A percentile compares a stretch with the other conserved stretches of the same genome.
Evolutionary conservation across 1,284 basidiomycete species (phyloP).

Genomic region (Austroboletus novae-zelandiae): DNA sequence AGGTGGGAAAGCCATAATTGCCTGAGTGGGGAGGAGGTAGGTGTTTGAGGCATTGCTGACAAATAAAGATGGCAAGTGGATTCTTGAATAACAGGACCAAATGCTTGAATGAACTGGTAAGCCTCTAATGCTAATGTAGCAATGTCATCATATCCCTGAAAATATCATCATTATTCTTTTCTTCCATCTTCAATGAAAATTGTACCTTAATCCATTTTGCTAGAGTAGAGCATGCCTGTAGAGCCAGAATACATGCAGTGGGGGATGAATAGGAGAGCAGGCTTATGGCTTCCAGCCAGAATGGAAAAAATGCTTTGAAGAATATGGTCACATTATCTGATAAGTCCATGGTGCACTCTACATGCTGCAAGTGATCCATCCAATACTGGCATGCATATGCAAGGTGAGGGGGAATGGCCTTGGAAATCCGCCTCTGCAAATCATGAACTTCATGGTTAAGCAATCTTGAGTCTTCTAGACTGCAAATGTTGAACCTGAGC

Average conservation of each 20-base stretch:
- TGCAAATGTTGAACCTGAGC: not conserved
- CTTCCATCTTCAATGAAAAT: too few relatives aligned
- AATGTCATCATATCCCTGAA: not conserved
- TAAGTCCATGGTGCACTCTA: not conserved
- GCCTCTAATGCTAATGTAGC: not conserved
- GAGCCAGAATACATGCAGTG: not conserved
- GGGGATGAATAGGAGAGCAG: not conserved
- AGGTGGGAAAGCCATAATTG: too few relatives aligned
- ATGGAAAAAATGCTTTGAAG: not conserved
- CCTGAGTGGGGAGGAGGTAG: too few relatives aligned
- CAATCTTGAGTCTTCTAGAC: not conserved
- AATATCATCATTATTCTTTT: not conserved
- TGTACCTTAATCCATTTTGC: not conserved
- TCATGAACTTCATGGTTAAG: not conserved
- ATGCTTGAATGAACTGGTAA: not conserved
- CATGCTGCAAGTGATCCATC: not conserved
- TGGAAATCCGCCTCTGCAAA: not conserved
- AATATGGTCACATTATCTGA: not conserved
- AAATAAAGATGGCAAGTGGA: not conserved
- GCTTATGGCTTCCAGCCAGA: too few relatives aligned
- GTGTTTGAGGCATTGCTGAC: too few relatives aligned
- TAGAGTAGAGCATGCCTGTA: not conserved
- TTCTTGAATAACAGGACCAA: not conserved
- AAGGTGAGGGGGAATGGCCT: slow-evolving; percentile 1
- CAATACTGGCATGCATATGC: slow-evolving; percentile 1